These are phyloP conservation scores for Mycosphaerella arachidis DNA, from an alignment of 2,329 filamentous ascomycete species.

Conservation along the genomic window DNA sequence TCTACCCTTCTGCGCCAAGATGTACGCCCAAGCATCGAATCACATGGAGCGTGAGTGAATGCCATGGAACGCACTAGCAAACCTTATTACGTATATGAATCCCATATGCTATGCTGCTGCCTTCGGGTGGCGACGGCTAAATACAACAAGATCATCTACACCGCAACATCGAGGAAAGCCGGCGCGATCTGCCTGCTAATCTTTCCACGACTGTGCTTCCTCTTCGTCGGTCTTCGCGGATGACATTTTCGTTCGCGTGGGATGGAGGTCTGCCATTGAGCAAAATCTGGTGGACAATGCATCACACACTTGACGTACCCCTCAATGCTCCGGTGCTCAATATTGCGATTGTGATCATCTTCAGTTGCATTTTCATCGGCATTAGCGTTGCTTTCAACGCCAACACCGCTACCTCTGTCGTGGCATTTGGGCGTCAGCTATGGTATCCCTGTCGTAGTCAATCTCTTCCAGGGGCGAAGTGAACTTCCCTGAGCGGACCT, in stretches of 20 bases:
- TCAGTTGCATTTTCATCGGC: slow-evolving; percentile 37
- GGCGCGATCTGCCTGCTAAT: slow-evolving; percentile 36
- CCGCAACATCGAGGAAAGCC: slow-evolving; percentile 31
- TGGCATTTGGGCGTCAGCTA: slow-evolving; percentile 69
- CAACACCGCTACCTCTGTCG: slow-evolving; percentile 52
- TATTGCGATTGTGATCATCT: slow-evolving; percentile 31
- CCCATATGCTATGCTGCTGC: too few relatives aligned
- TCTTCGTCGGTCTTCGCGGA: slow-evolving; percentile 35
- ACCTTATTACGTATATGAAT: too few relatives aligned
- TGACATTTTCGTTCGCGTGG: slow-evolving; percentile 36
- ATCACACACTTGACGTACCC: slow-evolving; percentile 33
- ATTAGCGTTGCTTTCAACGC: slow-evolving; percentile 36
- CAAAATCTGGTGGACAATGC: slow-evolving; percentile 32
- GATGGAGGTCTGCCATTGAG: slow-evolving; percentile 35
- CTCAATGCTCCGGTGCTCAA: slow-evolving; percentile 33
- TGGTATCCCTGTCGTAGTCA: slow-evolving; percentile 67
- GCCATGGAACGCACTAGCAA: too few relatives aligned
- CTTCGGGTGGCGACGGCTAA: too few relatives aligned
- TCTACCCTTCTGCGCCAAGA: too few relatives aligned
- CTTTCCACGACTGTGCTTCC: slow-evolving; percentile 33
- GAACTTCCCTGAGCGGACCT: slow-evolving; percentile 57
- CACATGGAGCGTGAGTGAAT: too few relatives aligned
- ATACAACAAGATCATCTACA: slow-evolving; percentile 33
- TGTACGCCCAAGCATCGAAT: too few relatives aligned
- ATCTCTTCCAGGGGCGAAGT: slow-evolving; percentile 62